These are phyloP conservation scores for Stramenopiles sp. DNA, from an alignment of 352 stramenopile species.

Conservation along the genomic window DNA sequence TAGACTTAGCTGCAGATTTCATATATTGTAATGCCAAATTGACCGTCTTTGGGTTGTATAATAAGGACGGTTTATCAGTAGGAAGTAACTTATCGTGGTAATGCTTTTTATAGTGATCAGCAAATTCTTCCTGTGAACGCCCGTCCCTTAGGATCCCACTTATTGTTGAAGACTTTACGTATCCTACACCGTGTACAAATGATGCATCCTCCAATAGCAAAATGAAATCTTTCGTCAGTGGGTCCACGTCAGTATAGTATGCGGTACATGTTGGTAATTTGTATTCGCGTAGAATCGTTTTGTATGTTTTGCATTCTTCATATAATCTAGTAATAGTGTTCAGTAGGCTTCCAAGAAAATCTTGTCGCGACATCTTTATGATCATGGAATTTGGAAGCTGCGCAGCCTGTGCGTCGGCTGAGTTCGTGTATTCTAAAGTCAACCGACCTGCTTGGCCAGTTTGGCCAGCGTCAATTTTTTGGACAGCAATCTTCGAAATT, in stretches of 20 bases:
- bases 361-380: background rate
- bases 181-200: background rate
- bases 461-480: background rate
- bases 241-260: background rate
- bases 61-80: background rate
- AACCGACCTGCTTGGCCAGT: background rate
- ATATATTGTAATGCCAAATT: background rate
- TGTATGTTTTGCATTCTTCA: background rate
- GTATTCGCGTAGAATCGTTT: background rate
- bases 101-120: background rate
- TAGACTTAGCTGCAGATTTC: background rate
- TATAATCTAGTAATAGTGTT: background rate
- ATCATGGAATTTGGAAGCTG: background rate
- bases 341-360: background rate
- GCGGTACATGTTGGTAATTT: background rate
- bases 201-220: background rate
- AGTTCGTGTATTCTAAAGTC: background rate
- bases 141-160: background rate
- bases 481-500: background rate
- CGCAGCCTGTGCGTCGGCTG: background rate
- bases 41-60: background rate
- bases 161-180: background rate
- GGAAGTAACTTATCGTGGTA: background rate
- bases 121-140: background rate
- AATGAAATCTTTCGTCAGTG: background rate